Evolutionary conservation across 139 green algal genomes (phyloP), one percentile per base, ranked within the genome.

Genomic region (Chlorella sorokiniana): DNA sequence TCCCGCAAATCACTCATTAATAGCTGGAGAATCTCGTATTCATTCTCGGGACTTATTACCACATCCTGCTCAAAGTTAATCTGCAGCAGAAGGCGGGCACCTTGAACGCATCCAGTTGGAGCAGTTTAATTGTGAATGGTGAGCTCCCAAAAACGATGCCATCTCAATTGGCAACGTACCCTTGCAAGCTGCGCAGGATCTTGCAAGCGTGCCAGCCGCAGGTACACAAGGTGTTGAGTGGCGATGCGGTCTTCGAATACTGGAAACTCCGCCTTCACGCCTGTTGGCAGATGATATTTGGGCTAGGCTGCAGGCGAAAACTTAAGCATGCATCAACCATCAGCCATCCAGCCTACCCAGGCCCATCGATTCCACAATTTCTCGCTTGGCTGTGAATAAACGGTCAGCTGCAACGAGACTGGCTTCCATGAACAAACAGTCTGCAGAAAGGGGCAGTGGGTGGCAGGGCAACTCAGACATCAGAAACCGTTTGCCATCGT

Each of bases 11-110:
- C 96, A 9, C 86, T 90, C 78, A 59, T 85, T 91, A 98, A 94
- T 37, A 99, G 85, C 88, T 98, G 93, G 77, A 99, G 89, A 64
- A 97, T 88, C 88, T 99, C 96, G 82, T 99, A 99, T 91, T 99
- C 96, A 85, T 99, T 99, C 81, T 94, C 89, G 73, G 92, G 89
- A 56, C 81, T 93, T 9, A 98, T 81, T 59, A 93, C 83, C 1
- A 90, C 77, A 82, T 99, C 96, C 48, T 93, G 54, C 10, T 98
- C 93, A 87, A 99, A 98, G 18, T 81, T 92, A n/a, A 98, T 87
- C 90, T 96, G 90, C 74, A 82, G 35, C 3, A 25, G 20, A 27
- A 76, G 40, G 22, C 69, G 27, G 27, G 33, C 25, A 22, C 27
- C 31, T 44, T 9, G 44, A 5, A 48, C 23, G 5, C 33, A 79